Conservation (phyloP, 83 land plant species). For the Picea engelmannii region DNA sequence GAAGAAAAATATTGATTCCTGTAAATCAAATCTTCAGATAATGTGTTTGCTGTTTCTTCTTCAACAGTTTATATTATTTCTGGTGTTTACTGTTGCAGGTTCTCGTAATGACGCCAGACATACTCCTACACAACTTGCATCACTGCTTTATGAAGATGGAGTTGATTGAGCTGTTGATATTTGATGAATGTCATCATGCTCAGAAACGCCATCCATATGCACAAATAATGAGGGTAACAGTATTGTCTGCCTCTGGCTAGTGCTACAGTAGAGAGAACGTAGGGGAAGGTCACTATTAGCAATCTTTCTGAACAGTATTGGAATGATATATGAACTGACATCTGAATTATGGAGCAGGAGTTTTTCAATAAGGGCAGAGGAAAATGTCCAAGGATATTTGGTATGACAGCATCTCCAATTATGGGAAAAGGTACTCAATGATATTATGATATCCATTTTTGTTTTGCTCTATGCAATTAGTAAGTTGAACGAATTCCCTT, state of each 20-base stretch:
- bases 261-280: neutral
- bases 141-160: slow-evolving; percentile 76
- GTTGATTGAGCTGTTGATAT: slow-evolving; percentile 62
- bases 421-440: slow-evolving; percentile 75
- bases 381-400: slow-evolving; percentile 82
- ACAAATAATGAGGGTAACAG: slow-evolving; percentile 64
- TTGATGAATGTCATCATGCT: slow-evolving; percentile 96
- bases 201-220: slow-evolving; percentile 91
- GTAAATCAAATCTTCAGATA: neutral
- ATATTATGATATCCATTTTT: neutral
- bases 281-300: neutral
- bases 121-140: slow-evolving; percentile 48
- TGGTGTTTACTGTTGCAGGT: slow-evolving; percentile 41
- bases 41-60: neutral
- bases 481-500: neutral
- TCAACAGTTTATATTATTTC: neutral
- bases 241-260: neutral
- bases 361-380: slow-evolving; percentile 34
- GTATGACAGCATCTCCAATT: slow-evolving; percentile 98
- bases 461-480: neutral
- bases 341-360: slow-evolving; percentile 30
- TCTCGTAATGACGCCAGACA: slow-evolving; percentile 89
- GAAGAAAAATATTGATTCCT: neutral
- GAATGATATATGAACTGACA: neutral
- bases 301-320: neutral